Conservation (phyloP, 208 protist genomes). For the Leptomonas seymouri region DNA sequence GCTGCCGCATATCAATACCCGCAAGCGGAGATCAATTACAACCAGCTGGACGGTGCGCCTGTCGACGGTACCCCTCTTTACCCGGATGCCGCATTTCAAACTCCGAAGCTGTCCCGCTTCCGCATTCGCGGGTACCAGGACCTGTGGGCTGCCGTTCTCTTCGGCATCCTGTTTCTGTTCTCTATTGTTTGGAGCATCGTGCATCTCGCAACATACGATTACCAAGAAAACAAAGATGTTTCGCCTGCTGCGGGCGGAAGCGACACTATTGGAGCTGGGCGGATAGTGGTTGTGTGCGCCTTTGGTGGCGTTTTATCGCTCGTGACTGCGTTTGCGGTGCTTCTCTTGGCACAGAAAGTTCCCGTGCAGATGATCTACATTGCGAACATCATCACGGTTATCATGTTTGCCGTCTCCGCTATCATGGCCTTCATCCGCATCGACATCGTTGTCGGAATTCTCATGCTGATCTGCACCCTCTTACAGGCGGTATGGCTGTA, state of each 20-base stretch:
- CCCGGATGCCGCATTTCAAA: constrained; percentile 32
- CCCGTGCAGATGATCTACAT: constrained; percentile 61
- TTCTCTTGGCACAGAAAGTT: constrained; percentile 24
- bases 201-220: constrained; percentile 46
- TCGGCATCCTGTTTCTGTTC: constrained; percentile 50
- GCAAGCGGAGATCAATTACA: constrained; percentile 41
- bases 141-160: constrained; percentile 73
- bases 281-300: not conserved
- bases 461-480: constrained; percentile 42
- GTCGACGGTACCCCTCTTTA: constrained; percentile 70
- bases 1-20: constrained; percentile 31
- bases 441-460: constrained; percentile 34
- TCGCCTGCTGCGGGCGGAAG: not conserved
- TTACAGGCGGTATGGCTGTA: constrained; percentile 60
- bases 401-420: constrained; percentile 34
- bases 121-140: constrained; percentile 68
- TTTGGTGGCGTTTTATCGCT: constrained; percentile 15
- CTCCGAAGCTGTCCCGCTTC: constrained; percentile 68
- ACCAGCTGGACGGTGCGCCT: constrained; percentile 31
- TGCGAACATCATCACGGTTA: constrained; percentile 47
- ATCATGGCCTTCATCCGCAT: constrained; percentile 40
- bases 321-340: constrained; percentile 17
- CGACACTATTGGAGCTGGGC: not conserved
- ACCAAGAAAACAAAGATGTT: not conserved
- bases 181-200: constrained; percentile 63